Base-by-base conservation (phyloP, 1,284 basidiomycete genomes). In the Heterobasidion parviporum region DNA sequence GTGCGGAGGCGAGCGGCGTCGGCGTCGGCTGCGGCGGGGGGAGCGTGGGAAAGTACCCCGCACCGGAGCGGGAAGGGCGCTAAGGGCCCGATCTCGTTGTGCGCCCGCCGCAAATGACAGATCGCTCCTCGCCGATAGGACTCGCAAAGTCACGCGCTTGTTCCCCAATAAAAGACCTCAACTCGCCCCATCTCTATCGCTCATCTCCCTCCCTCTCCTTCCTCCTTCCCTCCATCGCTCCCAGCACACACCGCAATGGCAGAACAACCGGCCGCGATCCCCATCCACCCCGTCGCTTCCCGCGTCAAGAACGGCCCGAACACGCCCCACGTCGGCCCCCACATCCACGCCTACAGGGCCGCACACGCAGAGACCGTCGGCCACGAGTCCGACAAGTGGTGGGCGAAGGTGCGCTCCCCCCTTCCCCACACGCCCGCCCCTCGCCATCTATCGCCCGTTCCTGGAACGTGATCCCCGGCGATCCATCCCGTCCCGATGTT, bases 381-480 rank as follows among this genome's bases (percentile, higher is more conserved):
- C 50, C 76, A 83, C 55, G 77, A 84, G 62, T 85, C 85, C 33
- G 89, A 94, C 64, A 75, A 79, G 62, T 98, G 92, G 88, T 98
- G 94, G 94, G 83, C 82, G 54, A 82, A 87, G 78, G 91, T 88
- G 52, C 55, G 83, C 69, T 15, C 20, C 18, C 18, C 50, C 52
- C 7, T 10, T n/a, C 15, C 50, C 33, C 32, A n/a, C 53, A 52
- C 48, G 20, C 35, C n/a, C n/a, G 10, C 34, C 46, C n/a, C 36
- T 12, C 14, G 8, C 12, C 16, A 18, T 38, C 50, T 49, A 26
- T 8, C 36, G 32, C 41, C 36, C 20, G 48, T 45, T 48, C 38
- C 50, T 34, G 26, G 26, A 26, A 26, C 26, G 26, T 26, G 26
- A 26, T 3, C 5, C 26, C 26, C 26, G 26, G 26, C 26, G 26